phyloP scores from a whole-genome alignment of 805 yeast genomes.

The Wickerhamomyces pijperi region DNA sequence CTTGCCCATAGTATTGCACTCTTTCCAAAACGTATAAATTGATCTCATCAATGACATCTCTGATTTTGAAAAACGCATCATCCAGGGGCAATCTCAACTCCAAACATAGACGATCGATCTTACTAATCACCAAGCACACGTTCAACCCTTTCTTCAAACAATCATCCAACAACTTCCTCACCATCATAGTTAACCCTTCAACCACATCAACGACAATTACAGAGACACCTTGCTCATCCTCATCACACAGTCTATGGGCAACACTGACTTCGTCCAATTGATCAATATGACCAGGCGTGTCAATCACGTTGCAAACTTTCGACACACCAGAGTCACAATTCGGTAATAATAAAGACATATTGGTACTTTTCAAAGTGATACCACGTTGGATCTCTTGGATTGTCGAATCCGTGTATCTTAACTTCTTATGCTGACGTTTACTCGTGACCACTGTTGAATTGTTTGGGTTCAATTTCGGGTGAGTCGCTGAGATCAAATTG shows the following conservation, averaged over 20 bases:
- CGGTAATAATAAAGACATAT: conserved; percentile 49
- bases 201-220: conserved; percentile 71
- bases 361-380: conserved; percentile 49
- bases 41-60: conserved; percentile 49
- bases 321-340: conserved; percentile 34
- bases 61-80: conserved; percentile 63
- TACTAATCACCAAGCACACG: conserved; percentile 57
- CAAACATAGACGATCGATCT: conserved; percentile 74
- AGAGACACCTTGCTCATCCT: conserved; percentile 23
- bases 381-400: conserved; percentile 63
- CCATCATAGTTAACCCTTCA: conserved; percentile 64
- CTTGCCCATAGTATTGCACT: too few relatives aligned
- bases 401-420: conserved; percentile 62
- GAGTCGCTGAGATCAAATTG: conserved; percentile 55
- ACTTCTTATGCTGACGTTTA: conserved; percentile 40
- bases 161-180: conserved; percentile 40
- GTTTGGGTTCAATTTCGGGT: conserved; percentile 34
- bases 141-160: conserved; percentile 40
- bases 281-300: conserved; percentile 87
- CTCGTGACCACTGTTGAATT: too few relatives aligned
- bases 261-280: conserved; percentile 66
- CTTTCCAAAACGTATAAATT: conserved; percentile 35
- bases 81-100: conserved; percentile 68
- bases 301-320: conserved; percentile 50
- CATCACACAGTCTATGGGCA: conserved; percentile 47